A percentile compares a stretch with the other conserved stretches of the same genome.
These are phyloP conservation scores for Staphylotrichum longicolle DNA, from an alignment of 495 filamentous ascomycete species.

Conservation along the genomic window DNA sequence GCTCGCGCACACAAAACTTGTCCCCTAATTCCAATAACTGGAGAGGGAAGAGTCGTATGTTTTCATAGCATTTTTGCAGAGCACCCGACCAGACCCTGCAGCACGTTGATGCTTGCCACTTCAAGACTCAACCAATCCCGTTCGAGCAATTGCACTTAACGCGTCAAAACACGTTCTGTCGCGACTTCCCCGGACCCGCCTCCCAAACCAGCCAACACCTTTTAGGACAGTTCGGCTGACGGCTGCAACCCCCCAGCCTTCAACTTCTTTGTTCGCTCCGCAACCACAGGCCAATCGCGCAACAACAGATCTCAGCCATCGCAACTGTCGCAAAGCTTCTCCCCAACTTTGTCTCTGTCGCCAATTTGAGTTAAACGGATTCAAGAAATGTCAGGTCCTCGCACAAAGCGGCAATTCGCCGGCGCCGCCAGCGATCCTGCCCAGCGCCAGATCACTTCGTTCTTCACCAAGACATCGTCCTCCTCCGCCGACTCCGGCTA, in stretches of 20 bases:
- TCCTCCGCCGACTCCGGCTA: conserved; percentile 10
- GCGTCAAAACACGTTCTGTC: conserved; percentile 29
- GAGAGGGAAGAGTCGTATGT: no score
- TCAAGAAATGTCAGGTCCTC: conserved; percentile 41
- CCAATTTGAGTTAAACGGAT: background rate
- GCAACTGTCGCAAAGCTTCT: background rate
- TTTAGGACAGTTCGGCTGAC: background rate
- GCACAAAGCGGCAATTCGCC: conserved; percentile 51
- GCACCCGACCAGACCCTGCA: background rate
- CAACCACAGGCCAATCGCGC: background rate
- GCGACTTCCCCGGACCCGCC: conserved; percentile 17
- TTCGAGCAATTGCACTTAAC: conserved; percentile 23
- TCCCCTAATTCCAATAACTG: no score
- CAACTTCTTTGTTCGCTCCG: background rate
- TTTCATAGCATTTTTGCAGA: no score
- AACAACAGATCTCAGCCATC: background rate
- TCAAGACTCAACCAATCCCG: conserved; percentile 18
- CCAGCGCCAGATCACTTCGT: conserved; percentile 51
- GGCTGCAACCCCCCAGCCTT: conserved; percentile 11
- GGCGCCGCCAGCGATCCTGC: conserved; percentile 50
- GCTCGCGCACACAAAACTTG: no score
- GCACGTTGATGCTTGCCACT: background rate
- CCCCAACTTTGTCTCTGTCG: background rate
- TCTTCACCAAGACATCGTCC: conserved; percentile 36
- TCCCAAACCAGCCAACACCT: background rate